phyloP scores from a whole-genome alignment of 345 rosid species.

The Trapa incisa region DNA sequence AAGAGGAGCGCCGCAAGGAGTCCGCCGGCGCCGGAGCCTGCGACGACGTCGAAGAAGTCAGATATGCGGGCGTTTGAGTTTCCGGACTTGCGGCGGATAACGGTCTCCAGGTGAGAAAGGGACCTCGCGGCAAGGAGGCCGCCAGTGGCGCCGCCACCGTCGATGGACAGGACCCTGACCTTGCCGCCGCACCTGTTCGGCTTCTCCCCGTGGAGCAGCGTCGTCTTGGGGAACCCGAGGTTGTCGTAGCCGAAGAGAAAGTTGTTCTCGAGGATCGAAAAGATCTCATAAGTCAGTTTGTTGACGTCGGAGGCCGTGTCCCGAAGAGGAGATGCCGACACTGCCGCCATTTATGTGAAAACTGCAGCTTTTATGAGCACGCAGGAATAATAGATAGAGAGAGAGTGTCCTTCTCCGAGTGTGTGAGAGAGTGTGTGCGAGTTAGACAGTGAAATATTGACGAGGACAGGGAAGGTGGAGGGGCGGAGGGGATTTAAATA shows the following conservation, averaged over 20 bases:
- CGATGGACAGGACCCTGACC: conserved; percentile 73
- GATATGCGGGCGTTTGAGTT: conserved; percentile 50
- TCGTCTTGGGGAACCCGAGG: conserved; percentile 12
- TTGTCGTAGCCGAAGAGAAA: conserved; percentile 59
- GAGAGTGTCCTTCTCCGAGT: too few species aligned
- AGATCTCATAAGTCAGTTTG: conserved; percentile 67
- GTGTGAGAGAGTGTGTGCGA: too few species aligned
- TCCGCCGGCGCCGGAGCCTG: conserved; percentile 76
- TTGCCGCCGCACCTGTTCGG: conserved; percentile 20
- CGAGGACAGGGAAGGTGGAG: neutral
- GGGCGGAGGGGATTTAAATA: neutral
- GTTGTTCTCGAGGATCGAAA: conserved; percentile 77
- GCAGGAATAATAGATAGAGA: too few species aligned
- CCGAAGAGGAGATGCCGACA: neutral
- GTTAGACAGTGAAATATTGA: neutral
- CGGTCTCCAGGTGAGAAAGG: conserved; percentile 36
- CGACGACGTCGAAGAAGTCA: conserved; percentile 69
- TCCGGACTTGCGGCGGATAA: conserved; percentile 53
- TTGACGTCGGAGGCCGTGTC: conserved; percentile 25
- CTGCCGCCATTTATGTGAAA: conserved; percentile 1
- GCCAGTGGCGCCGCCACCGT: conserved; percentile 59
- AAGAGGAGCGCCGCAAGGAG: conserved; percentile 62
- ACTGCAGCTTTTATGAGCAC: neutral
- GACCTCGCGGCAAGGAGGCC: conserved; percentile 65
- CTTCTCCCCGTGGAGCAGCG: conserved; percentile 11